Evolutionary conservation across 1,139 yeast species (phyloP).

Genomic region (Magnusiomyces fungicola): DNA sequence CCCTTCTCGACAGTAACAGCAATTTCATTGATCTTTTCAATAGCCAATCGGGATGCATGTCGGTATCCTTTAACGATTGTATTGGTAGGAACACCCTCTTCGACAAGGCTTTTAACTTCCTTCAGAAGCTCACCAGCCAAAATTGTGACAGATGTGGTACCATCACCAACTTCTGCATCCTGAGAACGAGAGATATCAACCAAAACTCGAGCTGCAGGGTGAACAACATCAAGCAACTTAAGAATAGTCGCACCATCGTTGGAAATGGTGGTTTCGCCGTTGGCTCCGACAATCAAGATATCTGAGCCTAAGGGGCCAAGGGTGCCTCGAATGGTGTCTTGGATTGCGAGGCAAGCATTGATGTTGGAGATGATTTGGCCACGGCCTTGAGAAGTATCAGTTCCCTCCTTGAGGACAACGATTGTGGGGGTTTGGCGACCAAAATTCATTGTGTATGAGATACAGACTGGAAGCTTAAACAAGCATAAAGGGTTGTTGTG

Average conservation of each 20-base stretch:
- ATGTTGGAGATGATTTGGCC: conserved; percentile 94
- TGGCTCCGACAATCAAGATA: conserved; percentile 73
- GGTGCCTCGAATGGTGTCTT: conserved; percentile 90
- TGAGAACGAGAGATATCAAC: conserved; percentile 95
- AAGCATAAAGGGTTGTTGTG: no score
- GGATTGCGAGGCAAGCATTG: conserved; percentile 94
- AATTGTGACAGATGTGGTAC: conserved; percentile 92
- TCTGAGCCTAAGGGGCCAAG: conserved; percentile 97
- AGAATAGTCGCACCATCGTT: conserved; percentile 98
- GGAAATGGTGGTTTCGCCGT: conserved; percentile 87
- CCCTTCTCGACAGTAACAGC: conserved; percentile 50
- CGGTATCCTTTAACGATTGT: conserved; percentile 83
- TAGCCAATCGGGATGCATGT: conserved; percentile 72
- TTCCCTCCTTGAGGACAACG: conserved; percentile 95
- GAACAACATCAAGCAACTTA: conserved; percentile 87
- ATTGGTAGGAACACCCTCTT: conserved; percentile 92
- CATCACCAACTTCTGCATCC: conserved; percentile 99
- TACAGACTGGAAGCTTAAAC: no score
- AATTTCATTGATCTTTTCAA: conserved; percentile 61
- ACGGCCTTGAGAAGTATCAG: conserved; percentile 92
- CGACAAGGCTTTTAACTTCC: conserved; percentile 83
- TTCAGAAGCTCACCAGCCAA: conserved; percentile 91
- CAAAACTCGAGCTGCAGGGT: conserved; percentile 93
- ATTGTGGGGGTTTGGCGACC: conserved; percentile 93
- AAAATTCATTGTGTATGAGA: conserved; percentile 71